Evolutionary conservation across 768 basidiomycete genomes (phyloP), one percentile per base, ranked within the genome.

Genomic region (Panellus pusillus): DNA sequence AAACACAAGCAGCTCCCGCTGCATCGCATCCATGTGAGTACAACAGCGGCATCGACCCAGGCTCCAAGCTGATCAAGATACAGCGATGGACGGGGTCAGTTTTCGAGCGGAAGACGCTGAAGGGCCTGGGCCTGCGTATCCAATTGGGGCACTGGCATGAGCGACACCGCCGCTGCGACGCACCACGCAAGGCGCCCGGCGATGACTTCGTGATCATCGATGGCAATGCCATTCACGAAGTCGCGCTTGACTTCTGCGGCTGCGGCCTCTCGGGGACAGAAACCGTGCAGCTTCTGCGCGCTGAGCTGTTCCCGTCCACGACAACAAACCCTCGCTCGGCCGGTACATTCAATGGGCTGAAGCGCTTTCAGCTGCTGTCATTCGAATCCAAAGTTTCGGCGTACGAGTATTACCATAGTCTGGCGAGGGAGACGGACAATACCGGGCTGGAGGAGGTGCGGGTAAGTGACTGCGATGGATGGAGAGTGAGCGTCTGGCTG

Each of bases 231-330:
- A 46, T 71, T 15, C 69, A 72, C 36, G 41, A 45, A 3, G 63
- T 72, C 9, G 55, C 40, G 0, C 24, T 73, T 0, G 64, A 68
- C 40, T 73, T 62, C 47, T 73, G 71, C 54, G 61, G 57, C 0
- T 73, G 71, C 18, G 46, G 52, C 37, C 47, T 18, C 2, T 44
- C 66, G 60, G 38, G 59, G 18, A 24, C 63, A 54, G 20, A 66
- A 63, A 18, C 61, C 4, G 29, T 50, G 20, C 73, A 77, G 42
- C 67, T 77, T 0, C 61, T 76, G 0, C 66, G 66, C 27, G 37
- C 55, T 1, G 52, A 60, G 0, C 49, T 65, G 12, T 76, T 57
- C 41, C 73, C 72, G 0, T 66, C 70, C 0, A 73, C 70, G 0
- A 28, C 46, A 1, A 27, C 28, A 2, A 50, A 65, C 13, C 73